phyloP scores from a whole-genome alignment of 1,284 basidiomycete genomes.

The Hemileccinum hortonii region DNA sequence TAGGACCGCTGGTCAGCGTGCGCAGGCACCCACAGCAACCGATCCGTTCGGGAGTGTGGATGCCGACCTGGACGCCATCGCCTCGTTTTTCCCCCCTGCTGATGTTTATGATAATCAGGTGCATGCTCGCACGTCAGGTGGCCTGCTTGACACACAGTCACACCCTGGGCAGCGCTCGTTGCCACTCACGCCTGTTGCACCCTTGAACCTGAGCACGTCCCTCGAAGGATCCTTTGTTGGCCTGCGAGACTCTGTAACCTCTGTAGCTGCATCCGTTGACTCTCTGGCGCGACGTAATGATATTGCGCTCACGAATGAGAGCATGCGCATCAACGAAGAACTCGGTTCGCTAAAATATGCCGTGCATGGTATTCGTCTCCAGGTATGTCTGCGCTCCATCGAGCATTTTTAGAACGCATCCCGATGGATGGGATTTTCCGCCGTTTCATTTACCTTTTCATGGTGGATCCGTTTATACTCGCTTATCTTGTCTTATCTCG shows the following conservation, averaged over 20 bases:
- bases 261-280: constrained; percentile 61
- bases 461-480: constrained; percentile 10
- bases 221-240: constrained; percentile 59
- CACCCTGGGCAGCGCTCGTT: constrained; percentile 28
- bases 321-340: constrained; percentile 72
- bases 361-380: constrained; percentile 78
- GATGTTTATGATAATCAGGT: constrained; percentile 20
- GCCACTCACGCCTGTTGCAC: constrained; percentile 46
- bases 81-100: constrained; percentile 50
- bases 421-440: constrained; percentile 5
- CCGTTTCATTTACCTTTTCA: constrained; percentile 6
- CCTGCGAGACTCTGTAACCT: constrained; percentile 59
- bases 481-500: constrained; percentile 18
- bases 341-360: constrained; percentile 69
- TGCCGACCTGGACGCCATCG: constrained; percentile 39
- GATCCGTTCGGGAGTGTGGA: constrained; percentile 20
- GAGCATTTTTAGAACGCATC: constrained; percentile 1
- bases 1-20: constrained; percentile 17
- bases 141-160: constrained; percentile 22
- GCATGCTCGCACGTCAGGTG: constrained; percentile 19
- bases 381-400: constrained; percentile 45
- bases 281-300: constrained; percentile 62
- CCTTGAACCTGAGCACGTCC: constrained; percentile 57
- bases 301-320: constrained; percentile 68
- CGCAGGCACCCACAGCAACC: constrained; percentile 9